Evolutionary conservation across 768 basidiomycete genomes (phyloP), one percentile per base, ranked within the genome.

Genomic region (Pleurotus platypus): DNA sequence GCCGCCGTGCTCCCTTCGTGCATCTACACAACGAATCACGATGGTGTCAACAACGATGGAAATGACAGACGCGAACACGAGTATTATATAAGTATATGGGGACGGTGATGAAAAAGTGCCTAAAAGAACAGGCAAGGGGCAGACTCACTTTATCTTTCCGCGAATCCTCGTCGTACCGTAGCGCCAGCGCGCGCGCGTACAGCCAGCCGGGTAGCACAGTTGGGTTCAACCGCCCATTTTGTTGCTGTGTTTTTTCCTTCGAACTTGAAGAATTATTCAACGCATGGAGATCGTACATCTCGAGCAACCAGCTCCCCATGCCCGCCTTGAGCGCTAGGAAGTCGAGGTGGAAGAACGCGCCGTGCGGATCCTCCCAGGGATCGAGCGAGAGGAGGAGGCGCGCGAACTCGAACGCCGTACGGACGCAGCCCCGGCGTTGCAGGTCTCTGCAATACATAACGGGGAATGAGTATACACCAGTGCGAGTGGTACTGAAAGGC

Each of bases 351-450:
- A 94, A 74, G 1, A 89, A 72, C 1, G 87, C 81, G 1, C 93
- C 94, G 64, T 97, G 94, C 0, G 95, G 95, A 63, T 96, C 94
- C n/a, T 76, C 77, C 73, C 82, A 81, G 0, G 95, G 92, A 66
- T 97, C 94, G 0, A 98, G 78, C 7, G 86, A 83, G 57, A 90
- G 86, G 51, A 98, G 74, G 2, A 98, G 78, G n/a, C 89, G 82
- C 0, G 92, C 85, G 63, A 94, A 94, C 66, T 97, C 94, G 69
- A 97, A 96, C 0, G 93, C 85, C 0, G 96, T 94, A 15, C 93
- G 82, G 54, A 87, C 82, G 63, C 92, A 92, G 0, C 96, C 97
- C 40, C 96, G 77, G n/a, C 92, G 84, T 57, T 90, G 87, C 4
- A 97, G 77, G 61, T 95, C 90, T 7, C 91, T 94, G 61, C 4